phyloP scores from a whole-genome alignment of 108 stramenopile genomes.

The Nitzschia inconspicua region DNA sequence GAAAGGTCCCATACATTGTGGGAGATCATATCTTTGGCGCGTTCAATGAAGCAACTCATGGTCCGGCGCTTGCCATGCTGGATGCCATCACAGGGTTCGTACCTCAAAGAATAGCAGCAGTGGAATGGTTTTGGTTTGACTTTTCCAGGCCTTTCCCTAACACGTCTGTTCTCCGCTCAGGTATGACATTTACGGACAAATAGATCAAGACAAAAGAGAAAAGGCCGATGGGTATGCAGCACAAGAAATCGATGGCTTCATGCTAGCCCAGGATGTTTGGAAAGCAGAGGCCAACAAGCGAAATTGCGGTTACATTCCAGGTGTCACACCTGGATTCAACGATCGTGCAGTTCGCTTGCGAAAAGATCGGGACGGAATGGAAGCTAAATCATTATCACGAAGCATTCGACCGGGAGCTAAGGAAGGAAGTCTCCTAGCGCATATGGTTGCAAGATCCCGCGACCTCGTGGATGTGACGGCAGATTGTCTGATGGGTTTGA shows the following conservation, averaged over 20 bases:
- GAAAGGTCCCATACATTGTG: slow-evolving; percentile 5
- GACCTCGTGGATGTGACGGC: slow-evolving; percentile 20
- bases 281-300: slow-evolving; percentile 9
- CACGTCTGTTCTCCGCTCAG: slow-evolving; percentile 21
- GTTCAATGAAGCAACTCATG: too few species aligned
- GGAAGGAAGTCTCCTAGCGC: slow-evolving; percentile 30
- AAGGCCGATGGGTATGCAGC: background rate
- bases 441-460: slow-evolving; percentile 7
- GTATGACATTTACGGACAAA: slow-evolving; percentile 40
- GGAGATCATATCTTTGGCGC: slow-evolving; percentile 13
- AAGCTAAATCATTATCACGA: slow-evolving; percentile 26
- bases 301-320: slow-evolving; percentile 24
- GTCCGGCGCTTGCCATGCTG: too few species aligned
- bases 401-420: slow-evolving; percentile 4
- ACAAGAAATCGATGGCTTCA: background rate
- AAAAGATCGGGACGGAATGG: slow-evolving; percentile 8
- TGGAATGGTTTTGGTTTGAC: too few species aligned
- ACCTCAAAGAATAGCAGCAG: too few species aligned
- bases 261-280: slow-evolving; percentile 15
- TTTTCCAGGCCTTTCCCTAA: slow-evolving; percentile 8
- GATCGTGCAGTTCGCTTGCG: slow-evolving; percentile 36
- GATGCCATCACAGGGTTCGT: too few species aligned
- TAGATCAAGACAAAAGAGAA: background rate
- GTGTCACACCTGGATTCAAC: slow-evolving; percentile 40
- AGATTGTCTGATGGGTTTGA: slow-evolving; percentile 32